Conservation (phyloP, 1,284 basidiomycete species). For the Coniferiporia sulphurascens region DNA sequence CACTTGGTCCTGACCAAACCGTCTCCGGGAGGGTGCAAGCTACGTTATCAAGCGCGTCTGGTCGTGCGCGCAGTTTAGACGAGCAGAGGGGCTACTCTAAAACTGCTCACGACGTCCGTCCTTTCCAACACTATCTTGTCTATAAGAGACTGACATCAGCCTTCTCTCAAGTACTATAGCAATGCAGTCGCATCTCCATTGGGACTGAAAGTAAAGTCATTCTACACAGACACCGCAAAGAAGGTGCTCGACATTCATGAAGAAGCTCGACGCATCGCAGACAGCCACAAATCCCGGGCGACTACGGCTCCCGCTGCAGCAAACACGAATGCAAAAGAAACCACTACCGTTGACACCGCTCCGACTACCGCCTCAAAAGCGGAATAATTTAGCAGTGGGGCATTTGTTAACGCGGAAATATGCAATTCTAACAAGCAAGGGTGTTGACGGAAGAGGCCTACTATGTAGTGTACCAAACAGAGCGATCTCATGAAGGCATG, state of each 20-base stretch:
- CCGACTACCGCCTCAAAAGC: not conserved
- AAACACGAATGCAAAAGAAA: not conserved
- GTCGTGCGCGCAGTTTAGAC: conserved; percentile 71
- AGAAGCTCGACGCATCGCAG: conserved; percentile 75
- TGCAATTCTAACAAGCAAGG: too few relatives aligned
- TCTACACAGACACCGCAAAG: conserved; percentile 80
- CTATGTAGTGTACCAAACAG: too few relatives aligned
- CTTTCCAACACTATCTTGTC: not conserved
- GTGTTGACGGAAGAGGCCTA: too few relatives aligned
- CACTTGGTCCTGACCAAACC: conserved; percentile 70
- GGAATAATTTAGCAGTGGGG: not conserved
- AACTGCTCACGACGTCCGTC: conserved; percentile 59
- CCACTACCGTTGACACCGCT: not conserved
- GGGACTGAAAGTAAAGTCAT: conserved; percentile 70
- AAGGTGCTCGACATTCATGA: conserved; percentile 84
- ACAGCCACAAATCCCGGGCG: conserved; percentile 44
- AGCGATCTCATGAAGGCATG: too few relatives aligned
- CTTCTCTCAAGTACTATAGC: conserved; percentile 63
- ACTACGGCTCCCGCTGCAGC: conserved; percentile 19
- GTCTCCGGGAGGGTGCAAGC: conserved; percentile 68
- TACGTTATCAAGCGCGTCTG: conserved; percentile 51
- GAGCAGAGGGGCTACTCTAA: conserved; percentile 76
- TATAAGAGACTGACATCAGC: conserved; percentile 7
- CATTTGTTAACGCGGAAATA: too few relatives aligned
- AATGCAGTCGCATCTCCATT: conserved; percentile 70